A percentile compares a stretch with the other conserved stretches of the same genome.
phyloP scores from a whole-genome alignment of 371 early-diverging fungal species.

The Gilbertella persicaria region DNA sequence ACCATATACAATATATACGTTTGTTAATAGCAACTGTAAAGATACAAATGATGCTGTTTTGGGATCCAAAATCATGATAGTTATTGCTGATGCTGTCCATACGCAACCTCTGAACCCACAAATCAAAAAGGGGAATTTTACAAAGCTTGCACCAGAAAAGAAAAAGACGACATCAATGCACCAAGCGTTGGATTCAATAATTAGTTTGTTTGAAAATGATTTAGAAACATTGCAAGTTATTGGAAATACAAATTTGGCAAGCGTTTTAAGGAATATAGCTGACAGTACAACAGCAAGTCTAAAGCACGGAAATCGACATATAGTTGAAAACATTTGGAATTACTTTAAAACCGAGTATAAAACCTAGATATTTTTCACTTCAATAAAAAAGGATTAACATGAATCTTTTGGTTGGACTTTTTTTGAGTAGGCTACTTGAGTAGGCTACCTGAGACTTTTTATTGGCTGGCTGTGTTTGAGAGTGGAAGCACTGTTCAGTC shows the following conservation, averaged over 20 bases:
- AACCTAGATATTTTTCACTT: conserved; percentile 6
- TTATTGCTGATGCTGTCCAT: conserved; percentile 18
- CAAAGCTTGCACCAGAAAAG: conserved; percentile 15
- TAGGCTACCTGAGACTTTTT: conserved; percentile 1
- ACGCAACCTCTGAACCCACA: conserved; percentile 17
- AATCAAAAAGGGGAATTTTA: conserved; percentile 17
- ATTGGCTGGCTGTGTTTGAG: conserved; percentile 2
- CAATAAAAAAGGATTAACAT: conserved; percentile 3
- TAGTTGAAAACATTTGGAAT: too few species aligned
- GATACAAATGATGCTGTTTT: conserved; percentile 21
- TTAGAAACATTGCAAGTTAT: conserved; percentile 13
- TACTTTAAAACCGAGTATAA: conserved; percentile 12
- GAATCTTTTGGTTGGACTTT: conserved; percentile 6
- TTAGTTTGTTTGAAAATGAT: conserved; percentile 11
- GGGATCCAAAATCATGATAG: conserved; percentile 11
- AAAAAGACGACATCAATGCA: conserved; percentile 19
- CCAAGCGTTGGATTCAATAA: conserved; percentile 10
- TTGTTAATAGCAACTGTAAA: conserved; percentile 13
- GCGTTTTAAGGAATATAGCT: conserved; percentile 13
- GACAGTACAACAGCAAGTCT: conserved; percentile 15
- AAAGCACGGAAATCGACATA: conserved; percentile 8
- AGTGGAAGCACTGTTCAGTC: conserved; percentile 1
- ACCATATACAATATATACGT: conserved; percentile 18
- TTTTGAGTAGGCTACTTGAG: conserved; percentile 7
- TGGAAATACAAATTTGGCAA: conserved; percentile 13